Evolutionary conservation across 768 basidiomycete species (phyloP).

Genomic region (Calvatia gigantea): DNA sequence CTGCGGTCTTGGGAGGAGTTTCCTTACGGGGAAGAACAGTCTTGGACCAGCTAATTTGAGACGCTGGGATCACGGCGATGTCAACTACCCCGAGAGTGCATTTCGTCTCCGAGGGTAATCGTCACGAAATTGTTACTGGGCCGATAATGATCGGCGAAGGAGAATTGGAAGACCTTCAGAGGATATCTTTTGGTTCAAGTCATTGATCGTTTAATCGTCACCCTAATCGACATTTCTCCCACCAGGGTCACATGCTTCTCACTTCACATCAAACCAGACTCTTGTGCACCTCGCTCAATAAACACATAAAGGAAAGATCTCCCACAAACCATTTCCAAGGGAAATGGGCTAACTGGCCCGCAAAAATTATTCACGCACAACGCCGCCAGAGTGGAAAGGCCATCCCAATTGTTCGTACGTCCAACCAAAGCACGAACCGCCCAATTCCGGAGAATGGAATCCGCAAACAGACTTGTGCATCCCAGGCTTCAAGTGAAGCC

Average conservation of each 20-base stretch:
- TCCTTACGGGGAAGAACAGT: background rate
- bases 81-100: too few relatives aligned
- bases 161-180: background rate
- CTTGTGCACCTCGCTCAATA: background rate
- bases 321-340: background rate
- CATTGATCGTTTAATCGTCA: too few relatives aligned
- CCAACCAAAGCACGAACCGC: constrained; percentile 33
- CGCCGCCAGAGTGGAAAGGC: constrained; percentile 27
- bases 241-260: too few relatives aligned
- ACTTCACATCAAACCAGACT: background rate
- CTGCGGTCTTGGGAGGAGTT: background rate
- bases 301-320: background rate
- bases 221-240: too few relatives aligned
- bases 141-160: background rate
- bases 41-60: background rate
- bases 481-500: constrained; percentile 33
- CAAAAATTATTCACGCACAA: constrained; percentile 11
- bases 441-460: constrained; percentile 26
- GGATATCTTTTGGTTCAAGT: too few relatives aligned
- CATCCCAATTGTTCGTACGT: constrained; percentile 34
- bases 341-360: background rate
- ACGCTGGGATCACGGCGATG: background rate
- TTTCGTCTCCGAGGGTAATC: background rate
- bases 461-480: constrained; percentile 35
- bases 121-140: background rate